A percentile compares a stretch with the other conserved stretches of the same genome.
phyloP scores from a whole-genome alignment of 148 eudicot genomes.

The Bassia scoparia region DNA sequence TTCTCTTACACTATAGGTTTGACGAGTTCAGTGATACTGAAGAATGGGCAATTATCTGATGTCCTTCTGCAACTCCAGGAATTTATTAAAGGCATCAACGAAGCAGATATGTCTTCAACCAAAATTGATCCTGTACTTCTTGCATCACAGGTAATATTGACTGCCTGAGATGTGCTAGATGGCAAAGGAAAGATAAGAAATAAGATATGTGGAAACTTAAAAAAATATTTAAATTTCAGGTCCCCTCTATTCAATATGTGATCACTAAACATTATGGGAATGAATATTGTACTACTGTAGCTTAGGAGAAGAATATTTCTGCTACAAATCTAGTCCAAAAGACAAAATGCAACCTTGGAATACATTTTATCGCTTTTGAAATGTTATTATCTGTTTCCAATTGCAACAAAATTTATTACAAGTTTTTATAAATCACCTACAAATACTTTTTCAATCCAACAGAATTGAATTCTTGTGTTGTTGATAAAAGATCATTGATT shows the following conservation, averaged over 20 bases:
- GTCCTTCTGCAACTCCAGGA: slow-evolving; percentile 73
- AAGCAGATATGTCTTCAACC: slow-evolving; percentile 55
- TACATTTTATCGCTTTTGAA: not conserved
- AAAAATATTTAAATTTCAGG: not conserved
- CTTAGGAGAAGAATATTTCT: not conserved
- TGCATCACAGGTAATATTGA: slow-evolving; percentile 70
- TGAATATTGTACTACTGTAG: slow-evolving; percentile 5
- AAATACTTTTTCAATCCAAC: not conserved
- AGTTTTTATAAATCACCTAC: not conserved
- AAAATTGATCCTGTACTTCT: slow-evolving; percentile 63
- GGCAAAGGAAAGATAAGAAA: not conserved
- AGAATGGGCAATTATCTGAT: slow-evolving; percentile 78
- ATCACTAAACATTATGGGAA: not conserved
- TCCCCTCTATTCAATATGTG: not conserved
- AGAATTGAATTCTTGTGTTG: not conserved
- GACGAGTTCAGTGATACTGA: slow-evolving; percentile 78
- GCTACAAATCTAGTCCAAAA: not conserved
- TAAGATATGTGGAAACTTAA: not conserved
- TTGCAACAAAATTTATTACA: not conserved
- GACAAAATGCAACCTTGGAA: not conserved
- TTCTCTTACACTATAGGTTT: slow-evolving; percentile 44
- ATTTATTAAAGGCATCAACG: slow-evolving; percentile 57
- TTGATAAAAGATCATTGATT: not conserved
- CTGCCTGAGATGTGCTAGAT: slow-evolving; percentile 4
- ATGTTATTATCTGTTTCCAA: not conserved